A percentile compares a stretch with the other conserved stretches of the same genome.
These are phyloP conservation scores for Suillus americanus DNA, from an alignment of 768 basidiomycete species.

Conservation along the genomic window DNA sequence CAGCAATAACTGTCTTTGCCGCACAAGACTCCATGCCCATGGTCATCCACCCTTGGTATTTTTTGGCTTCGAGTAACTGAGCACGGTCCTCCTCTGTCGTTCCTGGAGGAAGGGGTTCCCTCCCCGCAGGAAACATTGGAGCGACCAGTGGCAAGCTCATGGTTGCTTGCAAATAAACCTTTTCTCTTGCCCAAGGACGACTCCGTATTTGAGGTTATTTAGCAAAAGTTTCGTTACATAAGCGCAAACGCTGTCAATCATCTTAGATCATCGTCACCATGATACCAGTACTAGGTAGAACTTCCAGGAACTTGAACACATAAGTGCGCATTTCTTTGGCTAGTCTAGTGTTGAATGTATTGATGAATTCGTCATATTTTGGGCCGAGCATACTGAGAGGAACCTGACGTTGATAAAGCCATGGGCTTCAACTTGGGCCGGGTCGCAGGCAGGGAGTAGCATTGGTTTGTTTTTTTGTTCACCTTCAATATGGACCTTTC, in stretches of 20 bases:
- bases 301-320: no score
- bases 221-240: conserved; percentile 4
- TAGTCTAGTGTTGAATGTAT: no score
- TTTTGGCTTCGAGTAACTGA: conserved; percentile 65
- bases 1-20: conserved; percentile 78
- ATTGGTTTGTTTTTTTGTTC: no score
- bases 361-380: no score
- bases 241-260: conserved; percentile 2
- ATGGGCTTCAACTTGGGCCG: no score
- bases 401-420: no score
- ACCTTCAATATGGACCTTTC: no score
- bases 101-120: conserved; percentile 86
- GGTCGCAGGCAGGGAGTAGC: no score
- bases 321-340: no score
- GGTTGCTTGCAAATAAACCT: conserved; percentile 1
- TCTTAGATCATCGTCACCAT: no score
- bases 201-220: conserved; percentile 21
- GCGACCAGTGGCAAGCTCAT: conserved; percentile 44
- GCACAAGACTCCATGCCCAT: conserved; percentile 85
- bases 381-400: no score
- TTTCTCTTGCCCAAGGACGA: not conserved
- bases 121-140: conserved; percentile 81
- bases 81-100: conserved; percentile 76
- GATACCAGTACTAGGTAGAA: no score
- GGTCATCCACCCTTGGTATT: conserved; percentile 71